Conservation (phyloP, 305 asterid genomes). For the Salvia sclarea region DNA sequence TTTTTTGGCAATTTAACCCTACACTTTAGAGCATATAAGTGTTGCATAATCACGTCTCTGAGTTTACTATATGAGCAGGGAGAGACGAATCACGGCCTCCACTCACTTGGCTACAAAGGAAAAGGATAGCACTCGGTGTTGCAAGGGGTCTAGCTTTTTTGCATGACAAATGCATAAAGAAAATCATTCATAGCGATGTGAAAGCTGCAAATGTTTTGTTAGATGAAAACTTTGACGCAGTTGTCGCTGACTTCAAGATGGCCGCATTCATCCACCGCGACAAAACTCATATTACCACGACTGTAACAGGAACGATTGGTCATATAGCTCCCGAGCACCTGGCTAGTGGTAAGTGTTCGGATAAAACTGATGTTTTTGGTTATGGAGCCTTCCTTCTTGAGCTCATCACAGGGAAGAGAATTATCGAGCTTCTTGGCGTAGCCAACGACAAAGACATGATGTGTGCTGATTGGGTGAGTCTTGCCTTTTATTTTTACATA, state of each 20-base stretch:
- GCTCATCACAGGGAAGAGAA: slow-evolving; percentile 48
- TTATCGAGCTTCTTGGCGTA: not conserved
- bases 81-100: not conserved
- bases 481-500: too few relatives aligned
- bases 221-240: slow-evolving; percentile 62
- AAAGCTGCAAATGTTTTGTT: not conserved
- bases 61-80: not conserved
- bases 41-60: not conserved
- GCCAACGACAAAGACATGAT: not conserved
- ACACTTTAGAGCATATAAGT: slow-evolving; percentile 32
- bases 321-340: slow-evolving; percentile 63
- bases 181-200: slow-evolving; percentile 52
- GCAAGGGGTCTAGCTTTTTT: slow-evolving; percentile 69
- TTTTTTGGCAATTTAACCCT: not conserved
- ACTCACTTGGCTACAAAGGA: not conserved
- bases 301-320: slow-evolving; percentile 67
- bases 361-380: slow-evolving; percentile 62
- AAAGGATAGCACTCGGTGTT: slow-evolving; percentile 35
- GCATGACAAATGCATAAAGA: slow-evolving; percentile 60
- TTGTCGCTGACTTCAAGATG: slow-evolving; percentile 38
- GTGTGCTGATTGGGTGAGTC: not conserved
- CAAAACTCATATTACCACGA: slow-evolving; percentile 50
- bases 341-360: slow-evolving; percentile 47
- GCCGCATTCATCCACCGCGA: not conserved
- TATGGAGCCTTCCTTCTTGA: slow-evolving; percentile 76